phyloP scores from a whole-genome alignment of 768 basidiomycete genomes.

The Mycena vulgaris region DNA sequence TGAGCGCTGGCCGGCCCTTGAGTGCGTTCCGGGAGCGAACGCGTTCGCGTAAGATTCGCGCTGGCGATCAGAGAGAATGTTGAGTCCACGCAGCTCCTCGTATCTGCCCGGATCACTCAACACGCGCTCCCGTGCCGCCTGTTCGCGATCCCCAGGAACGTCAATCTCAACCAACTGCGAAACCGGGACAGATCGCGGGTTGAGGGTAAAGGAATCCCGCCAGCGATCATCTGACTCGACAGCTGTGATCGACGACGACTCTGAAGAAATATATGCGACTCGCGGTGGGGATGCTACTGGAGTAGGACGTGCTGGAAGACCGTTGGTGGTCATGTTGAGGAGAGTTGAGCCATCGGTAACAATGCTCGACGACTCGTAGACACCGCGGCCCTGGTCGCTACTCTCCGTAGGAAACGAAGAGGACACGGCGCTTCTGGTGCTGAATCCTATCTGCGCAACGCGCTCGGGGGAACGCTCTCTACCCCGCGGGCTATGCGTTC shows the following conservation, averaged over 20 bases:
- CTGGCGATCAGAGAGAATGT: slow-evolving; percentile 28
- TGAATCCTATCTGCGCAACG: slow-evolving; percentile 8
- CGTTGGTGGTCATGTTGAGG: not conserved
- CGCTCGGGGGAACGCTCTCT: slow-evolving; percentile 21
- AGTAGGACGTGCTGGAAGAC: not conserved
- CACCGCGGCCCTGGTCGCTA: slow-evolving; percentile 5
- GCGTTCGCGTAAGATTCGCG: slow-evolving; percentile 30
- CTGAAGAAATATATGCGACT: slow-evolving; percentile 21
- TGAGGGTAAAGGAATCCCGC: slow-evolving; percentile 17
- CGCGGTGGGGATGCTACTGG: slow-evolving; percentile 8
- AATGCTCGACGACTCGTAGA: slow-evolving; percentile 37
- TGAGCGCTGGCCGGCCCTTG: not conserved
- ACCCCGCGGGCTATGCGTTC: too few species aligned
- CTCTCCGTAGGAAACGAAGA: slow-evolving; percentile 4
- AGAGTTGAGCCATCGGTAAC: not conserved
- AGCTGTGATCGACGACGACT: slow-evolving; percentile 31
- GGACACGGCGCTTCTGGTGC: slow-evolving; percentile 18
- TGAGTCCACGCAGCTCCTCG: slow-evolving; percentile 36
- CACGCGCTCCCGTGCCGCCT: slow-evolving; percentile 13
- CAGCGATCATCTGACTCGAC: slow-evolving; percentile 19
- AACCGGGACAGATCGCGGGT: slow-evolving; percentile 26
- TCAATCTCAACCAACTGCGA: slow-evolving; percentile 36
- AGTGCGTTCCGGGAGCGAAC: slow-evolving; percentile 26
- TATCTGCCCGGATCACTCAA: slow-evolving; percentile 25
- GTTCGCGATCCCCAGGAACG: not conserved